These are phyloP conservation scores for Rhododendron griersonianum DNA, from an alignment of 148 eudicot genomes.

Conservation along the genomic window DNA sequence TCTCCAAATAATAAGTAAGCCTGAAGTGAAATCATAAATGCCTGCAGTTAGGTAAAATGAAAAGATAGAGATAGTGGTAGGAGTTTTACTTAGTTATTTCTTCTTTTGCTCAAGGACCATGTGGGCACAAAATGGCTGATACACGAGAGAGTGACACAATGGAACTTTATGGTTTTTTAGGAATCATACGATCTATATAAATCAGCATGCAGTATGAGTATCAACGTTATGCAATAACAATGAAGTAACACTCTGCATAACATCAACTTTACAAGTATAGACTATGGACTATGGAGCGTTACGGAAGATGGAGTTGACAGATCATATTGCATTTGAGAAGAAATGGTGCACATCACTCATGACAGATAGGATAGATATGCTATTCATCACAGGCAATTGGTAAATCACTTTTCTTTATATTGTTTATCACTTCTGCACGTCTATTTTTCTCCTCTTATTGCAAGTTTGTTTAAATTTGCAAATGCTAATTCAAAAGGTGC, in stretches of 20 bases:
- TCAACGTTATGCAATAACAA: neutral
- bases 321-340: neutral
- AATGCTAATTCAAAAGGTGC: neutral
- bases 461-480: neutral
- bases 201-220: neutral
- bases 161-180: neutral
- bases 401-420: neutral
- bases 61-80: neutral
- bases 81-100: neutral
- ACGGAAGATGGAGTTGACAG: neutral
- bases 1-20: conserved; percentile 92
- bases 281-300: neutral
- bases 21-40: conserved; percentile 36
- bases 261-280: neutral
- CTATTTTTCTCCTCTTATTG: neutral
- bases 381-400: neutral
- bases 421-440: neutral
- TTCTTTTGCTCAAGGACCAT: neutral
- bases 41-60: neutral
- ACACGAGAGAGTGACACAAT: neutral
- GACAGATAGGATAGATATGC: neutral
- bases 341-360: neutral
- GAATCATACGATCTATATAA: neutral
- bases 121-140: neutral
- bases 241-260: neutral